These are phyloP conservation scores for Ophiocordyceps sinensis DNA, from an alignment of 2,329 filamentous ascomycete genomes.

Conservation along the genomic window DNA sequence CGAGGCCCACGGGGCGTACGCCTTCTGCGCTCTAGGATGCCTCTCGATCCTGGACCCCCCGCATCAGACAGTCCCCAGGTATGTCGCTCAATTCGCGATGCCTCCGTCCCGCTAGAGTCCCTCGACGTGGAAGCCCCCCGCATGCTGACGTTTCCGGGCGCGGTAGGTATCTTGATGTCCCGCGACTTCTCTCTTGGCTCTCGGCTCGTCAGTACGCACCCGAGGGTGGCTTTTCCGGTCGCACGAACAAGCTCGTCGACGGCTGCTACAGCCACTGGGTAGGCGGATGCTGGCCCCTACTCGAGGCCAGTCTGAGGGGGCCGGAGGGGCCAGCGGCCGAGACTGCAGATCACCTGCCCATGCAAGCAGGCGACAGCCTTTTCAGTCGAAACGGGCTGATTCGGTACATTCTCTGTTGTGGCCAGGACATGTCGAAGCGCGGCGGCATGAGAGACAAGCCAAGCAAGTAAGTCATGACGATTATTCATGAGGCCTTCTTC, in stretches of 20 bases:
- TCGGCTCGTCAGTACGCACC: slow-evolving; percentile 79
- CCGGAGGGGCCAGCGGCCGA: slow-evolving; percentile 19
- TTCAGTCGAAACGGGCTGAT: slow-evolving; percentile 78
- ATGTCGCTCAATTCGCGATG: slow-evolving; percentile 18
- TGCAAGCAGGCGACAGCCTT: slow-evolving; percentile 29
- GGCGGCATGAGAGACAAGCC: slow-evolving; percentile 92
- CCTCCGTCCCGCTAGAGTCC: slow-evolving; percentile 16
- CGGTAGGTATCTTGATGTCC: slow-evolving; percentile 59
- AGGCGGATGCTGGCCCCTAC: slow-evolving; percentile 81
- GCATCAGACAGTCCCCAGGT: slow-evolving; percentile 58
- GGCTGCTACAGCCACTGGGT: slow-evolving; percentile 99
- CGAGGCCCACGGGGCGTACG: slow-evolving; percentile 93
- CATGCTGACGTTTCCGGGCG: slow-evolving; percentile 17
- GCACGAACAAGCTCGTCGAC: slow-evolving; percentile 95
- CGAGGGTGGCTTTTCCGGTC: slow-evolving; percentile 83
- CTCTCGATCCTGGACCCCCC: slow-evolving; percentile 75
- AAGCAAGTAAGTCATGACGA: slow-evolving; percentile 50
- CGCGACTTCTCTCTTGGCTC: slow-evolving; percentile 70
- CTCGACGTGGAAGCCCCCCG: slow-evolving; percentile 11
- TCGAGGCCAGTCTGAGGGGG: slow-evolving; percentile 62
- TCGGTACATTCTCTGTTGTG: slow-evolving; percentile 80
- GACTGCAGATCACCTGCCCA: slow-evolving; percentile 13
- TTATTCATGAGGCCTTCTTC: not conserved
- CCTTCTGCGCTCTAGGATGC: slow-evolving; percentile 85
- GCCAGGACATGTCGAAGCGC: slow-evolving; percentile 54